Conservation (phyloP, 1,284 basidiomycete species). For the Pascua sp. region DNA sequence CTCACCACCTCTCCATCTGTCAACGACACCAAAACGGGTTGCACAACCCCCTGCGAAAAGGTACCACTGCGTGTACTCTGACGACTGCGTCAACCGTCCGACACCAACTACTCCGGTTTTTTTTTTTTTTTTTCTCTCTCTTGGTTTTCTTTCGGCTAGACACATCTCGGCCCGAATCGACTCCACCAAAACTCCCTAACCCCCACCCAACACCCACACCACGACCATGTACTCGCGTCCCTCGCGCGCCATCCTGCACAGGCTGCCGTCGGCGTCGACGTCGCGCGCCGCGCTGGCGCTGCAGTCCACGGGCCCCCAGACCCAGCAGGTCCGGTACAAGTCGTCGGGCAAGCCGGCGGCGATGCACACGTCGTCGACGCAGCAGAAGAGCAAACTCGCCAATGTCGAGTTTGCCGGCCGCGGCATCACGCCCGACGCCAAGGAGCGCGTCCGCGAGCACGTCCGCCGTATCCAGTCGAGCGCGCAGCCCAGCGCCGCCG, state of each 20-base stretch:
- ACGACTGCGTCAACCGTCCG: too few species aligned
- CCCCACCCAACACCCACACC: background rate
- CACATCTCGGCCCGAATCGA: too few species aligned
- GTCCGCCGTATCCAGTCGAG: constrained; percentile 65
- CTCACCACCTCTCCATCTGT: too few species aligned
- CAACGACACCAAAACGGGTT: too few species aligned
- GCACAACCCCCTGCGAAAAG: too few species aligned
- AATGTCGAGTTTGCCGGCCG: constrained; percentile 18
- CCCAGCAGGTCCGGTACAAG: background rate
- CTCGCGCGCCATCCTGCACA: constrained; percentile 15
- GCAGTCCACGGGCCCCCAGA: constrained; percentile 18
- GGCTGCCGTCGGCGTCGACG: constrained; percentile 18
- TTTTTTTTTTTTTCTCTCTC: too few species aligned
- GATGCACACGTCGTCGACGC: constrained; percentile 34
- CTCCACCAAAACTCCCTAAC: background rate
- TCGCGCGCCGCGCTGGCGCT: constrained; percentile 17
- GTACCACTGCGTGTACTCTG: too few species aligned
- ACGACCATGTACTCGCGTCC: constrained; percentile 13
- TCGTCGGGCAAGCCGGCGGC: background rate
- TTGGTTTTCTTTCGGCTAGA: too few species aligned
- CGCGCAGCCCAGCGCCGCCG: constrained; percentile 57
- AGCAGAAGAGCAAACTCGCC: constrained; percentile 11
- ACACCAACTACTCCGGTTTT: too few species aligned
- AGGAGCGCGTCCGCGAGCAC: constrained; percentile 64
- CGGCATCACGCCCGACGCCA: constrained; percentile 48